Percentiles rank a stretch among this genome's conserved stretches.
phyloP scores from a whole-genome alignment of 306 rosid genomes.

The Vigna nakashimae region DNA sequence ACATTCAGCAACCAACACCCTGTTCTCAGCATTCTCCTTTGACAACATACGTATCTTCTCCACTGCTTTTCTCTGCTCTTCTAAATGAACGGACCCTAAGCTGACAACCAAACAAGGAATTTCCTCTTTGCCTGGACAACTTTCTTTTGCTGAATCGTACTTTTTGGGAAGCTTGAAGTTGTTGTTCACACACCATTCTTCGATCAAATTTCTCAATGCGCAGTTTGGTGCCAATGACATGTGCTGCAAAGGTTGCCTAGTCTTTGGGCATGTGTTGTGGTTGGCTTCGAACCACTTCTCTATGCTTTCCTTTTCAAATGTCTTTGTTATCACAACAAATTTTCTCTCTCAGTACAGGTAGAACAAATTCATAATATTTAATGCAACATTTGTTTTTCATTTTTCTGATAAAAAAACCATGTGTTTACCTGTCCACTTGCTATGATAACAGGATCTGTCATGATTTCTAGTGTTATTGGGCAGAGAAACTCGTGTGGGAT shows the following conservation, averaged over 20 bases:
- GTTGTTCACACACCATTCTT: constrained; percentile 75
- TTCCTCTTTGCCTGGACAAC: constrained; percentile 48
- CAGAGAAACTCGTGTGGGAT: constrained; percentile 94
- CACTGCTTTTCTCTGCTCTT: constrained; percentile 72
- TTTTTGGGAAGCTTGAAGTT: constrained; percentile 62
- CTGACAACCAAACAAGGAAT: constrained; percentile 60
- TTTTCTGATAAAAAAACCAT: neutral
- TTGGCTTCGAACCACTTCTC: constrained; percentile 78
- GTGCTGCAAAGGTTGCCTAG: constrained; percentile 47
- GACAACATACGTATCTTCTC: constrained; percentile 75
- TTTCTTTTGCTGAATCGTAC: constrained; percentile 46
- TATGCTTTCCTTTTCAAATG: constrained; percentile 90
- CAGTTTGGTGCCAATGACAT: constrained; percentile 49
- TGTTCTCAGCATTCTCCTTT: constrained; percentile 80
- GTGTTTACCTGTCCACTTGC: constrained; percentile 85
- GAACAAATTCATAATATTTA: no score
- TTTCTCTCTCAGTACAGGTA: constrained; percentile 5
- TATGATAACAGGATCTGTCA: constrained; percentile 90
- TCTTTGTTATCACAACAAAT: constrained; percentile 48
- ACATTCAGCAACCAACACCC: constrained; percentile 66
- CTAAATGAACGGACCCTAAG: constrained; percentile 58
- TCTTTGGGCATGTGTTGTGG: constrained; percentile 61
- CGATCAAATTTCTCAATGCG: constrained; percentile 63
- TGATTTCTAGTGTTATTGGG: constrained; percentile 85
- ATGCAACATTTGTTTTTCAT: no score